phyloP scores from a whole-genome alignment of 768 basidiomycete species.

The Leccinum variicolor region DNA sequence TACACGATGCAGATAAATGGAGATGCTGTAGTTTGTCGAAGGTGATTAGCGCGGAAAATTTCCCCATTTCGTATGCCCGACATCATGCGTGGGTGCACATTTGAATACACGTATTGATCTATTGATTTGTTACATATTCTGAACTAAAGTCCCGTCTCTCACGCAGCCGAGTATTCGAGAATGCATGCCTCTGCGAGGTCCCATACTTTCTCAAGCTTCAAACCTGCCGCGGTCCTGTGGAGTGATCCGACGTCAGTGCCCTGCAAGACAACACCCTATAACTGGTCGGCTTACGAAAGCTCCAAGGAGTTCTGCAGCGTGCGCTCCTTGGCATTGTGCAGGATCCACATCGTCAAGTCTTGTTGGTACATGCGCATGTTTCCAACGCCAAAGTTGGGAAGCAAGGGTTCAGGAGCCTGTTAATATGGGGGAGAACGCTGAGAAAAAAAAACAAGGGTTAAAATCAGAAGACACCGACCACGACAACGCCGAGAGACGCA shows the following conservation, averaged over 20 bases:
- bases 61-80: neutral
- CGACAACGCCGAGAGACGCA: conserved; percentile 5
- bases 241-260: neutral
- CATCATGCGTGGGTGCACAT: conserved; percentile 18
- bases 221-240: conserved; percentile 20
- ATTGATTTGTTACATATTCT: neutral
- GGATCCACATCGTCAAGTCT: conserved; percentile 30
- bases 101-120: neutral
- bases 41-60: neutral
- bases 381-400: conserved; percentile 33
- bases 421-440: neutral
- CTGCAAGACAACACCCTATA: neutral
- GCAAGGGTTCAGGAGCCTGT: conserved; percentile 34
- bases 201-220: conserved; percentile 32
- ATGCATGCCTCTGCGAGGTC: conserved; percentile 27
- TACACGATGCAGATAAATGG: neutral
- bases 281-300: conserved; percentile 23
- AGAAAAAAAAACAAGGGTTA: neutral
- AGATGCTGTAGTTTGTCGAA: neutral
- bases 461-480: conserved; percentile 10
- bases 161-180: conserved; percentile 24
- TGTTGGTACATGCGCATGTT: conserved; percentile 26
- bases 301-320: conserved; percentile 26
- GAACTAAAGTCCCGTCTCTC: neutral
- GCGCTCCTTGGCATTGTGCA: conserved; percentile 33